Percentiles rank a stretch among this genome's conserved stretches.
Conservation (phyloP, 768 basidiomycete species). For the Mrakia blollopis region DNA sequence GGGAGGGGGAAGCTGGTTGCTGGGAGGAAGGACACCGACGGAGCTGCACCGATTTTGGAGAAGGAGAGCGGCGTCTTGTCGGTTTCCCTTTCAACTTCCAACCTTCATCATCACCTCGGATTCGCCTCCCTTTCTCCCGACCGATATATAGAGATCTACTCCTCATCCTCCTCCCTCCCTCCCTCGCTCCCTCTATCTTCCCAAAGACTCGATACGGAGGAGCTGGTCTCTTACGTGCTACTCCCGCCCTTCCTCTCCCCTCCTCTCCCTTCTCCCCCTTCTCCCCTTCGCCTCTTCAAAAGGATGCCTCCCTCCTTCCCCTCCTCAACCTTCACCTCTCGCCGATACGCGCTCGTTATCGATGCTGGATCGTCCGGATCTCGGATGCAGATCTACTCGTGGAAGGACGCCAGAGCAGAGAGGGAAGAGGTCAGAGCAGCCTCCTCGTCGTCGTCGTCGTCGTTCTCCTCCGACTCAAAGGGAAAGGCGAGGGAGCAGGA, state of each 20-base stretch:
- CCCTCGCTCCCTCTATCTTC: too few species aligned
- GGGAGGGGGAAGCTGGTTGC: not conserved
- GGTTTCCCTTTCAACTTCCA: not conserved
- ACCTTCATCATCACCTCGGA: not conserved
- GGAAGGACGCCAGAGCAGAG: conserved; percentile 72
- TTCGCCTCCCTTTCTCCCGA: not conserved
- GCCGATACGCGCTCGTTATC: conserved; percentile 62
- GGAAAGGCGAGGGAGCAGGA: conserved; percentile 49
- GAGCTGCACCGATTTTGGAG: not conserved
- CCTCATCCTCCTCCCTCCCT: not conserved
- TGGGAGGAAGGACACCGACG: not conserved
- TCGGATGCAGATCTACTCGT: conserved; percentile 91
- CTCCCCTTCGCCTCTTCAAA: not conserved
- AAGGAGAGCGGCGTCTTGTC: not conserved
- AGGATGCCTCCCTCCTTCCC: conserved; percentile 21
- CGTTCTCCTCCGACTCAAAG: conserved; percentile 22
- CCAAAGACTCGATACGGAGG: not conserved
- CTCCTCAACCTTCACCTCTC: conserved; percentile 17
- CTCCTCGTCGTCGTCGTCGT: too few species aligned
- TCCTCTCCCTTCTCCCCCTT: not conserved
- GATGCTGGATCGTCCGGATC: conserved; percentile 99
- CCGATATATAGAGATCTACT: not conserved
- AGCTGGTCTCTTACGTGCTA: not conserved
- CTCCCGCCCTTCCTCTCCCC: not conserved
- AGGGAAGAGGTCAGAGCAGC: not conserved